Conservation (phyloP, 306 rosid genomes). For the Cucurbita argyrosperma region DNA sequence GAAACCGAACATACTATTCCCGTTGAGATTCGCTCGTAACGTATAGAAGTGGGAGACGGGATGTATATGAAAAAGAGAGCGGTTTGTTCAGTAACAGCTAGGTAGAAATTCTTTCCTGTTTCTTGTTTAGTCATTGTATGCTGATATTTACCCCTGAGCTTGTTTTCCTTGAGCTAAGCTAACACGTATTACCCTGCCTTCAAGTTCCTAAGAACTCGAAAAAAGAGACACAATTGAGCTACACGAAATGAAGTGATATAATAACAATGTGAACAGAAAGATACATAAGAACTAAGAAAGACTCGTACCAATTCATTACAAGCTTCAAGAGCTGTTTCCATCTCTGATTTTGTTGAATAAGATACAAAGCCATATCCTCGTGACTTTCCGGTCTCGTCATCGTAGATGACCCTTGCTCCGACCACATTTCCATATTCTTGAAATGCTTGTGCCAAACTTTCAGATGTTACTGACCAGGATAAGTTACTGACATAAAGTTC, state of each 20-base stretch:
- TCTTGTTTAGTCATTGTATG: not conserved
- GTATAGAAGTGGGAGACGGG: not conserved
- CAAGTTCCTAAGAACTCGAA: slow-evolving; percentile 49
- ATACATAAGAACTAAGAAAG: slow-evolving; percentile 3
- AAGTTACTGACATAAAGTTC: slow-evolving; percentile 83
- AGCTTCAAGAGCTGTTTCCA: slow-evolving; percentile 67
- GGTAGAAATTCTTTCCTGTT: not conserved
- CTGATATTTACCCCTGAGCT: slow-evolving; percentile 6
- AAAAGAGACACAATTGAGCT: not conserved
- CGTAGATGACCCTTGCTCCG: slow-evolving; percentile 76
- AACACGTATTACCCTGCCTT: slow-evolving; percentile 69
- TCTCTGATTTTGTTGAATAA: slow-evolving; percentile 53
- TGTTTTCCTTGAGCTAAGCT: slow-evolving; percentile 86
- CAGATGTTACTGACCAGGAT: slow-evolving; percentile 82
- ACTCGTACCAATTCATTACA: slow-evolving; percentile 50
- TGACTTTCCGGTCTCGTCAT: slow-evolving; percentile 78
- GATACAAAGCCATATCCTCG: slow-evolving; percentile 88
- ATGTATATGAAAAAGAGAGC: not conserved
- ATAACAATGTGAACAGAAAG: not conserved
- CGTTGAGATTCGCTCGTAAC: not conserved
- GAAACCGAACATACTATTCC: not conserved
- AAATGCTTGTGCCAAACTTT: slow-evolving; percentile 52
- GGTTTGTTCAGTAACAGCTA: not conserved
- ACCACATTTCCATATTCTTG: slow-evolving; percentile 76
- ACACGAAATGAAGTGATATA: not conserved